Evolutionary conservation across 345 rosid genomes (phyloP), one percentile per base, ranked within the genome.

Genomic region (Pelargonium nanum): DNA sequence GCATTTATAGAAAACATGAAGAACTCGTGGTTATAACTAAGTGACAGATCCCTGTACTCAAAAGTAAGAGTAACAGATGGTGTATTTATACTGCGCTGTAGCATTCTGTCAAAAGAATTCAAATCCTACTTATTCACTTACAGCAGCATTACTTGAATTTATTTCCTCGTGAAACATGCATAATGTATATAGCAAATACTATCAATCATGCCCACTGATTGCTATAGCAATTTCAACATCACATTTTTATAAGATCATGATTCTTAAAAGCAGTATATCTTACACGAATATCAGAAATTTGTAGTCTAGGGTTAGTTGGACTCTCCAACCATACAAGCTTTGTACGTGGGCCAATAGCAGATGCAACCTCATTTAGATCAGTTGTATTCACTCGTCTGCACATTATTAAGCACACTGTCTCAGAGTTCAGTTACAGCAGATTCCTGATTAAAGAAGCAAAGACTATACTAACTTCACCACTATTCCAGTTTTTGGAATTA

Each of bases 281-380:
- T 75, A 91, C 96, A 32, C 78, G 84, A 65, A 88, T 88, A 74
- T 84, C 97, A 63, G 84, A 85, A 69, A 91, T 84, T 74, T 83
- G 90, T 78, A 74, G 90, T 50, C 88, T 82, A 52, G 96, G 97
- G 51, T 88, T 91, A 51, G 97, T 88, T 24, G 96, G 97, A 77
- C 94, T 88, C 77, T 88, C 96, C 61, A 91, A 67, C 96, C 94
- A 88, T 58, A 91, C 89, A 66, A 91, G 94, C 78, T 88, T 91
- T 69, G 97, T 88, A 48, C 1, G 57, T 25, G 96, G 87, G 60
- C 89, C 78, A 77, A 88, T 75, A 32, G 85, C 85, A 74, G 95
- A 83, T 62, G 85, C 85, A 70, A 89, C 90, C 77, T 87, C 92
- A 19, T 69, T 80, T 60, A 86, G 71, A 65, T 78, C 74, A 69